These are phyloP conservation scores for Dicorynia guianensis DNA, from an alignment of 306 rosid genomes.

Conservation along the genomic window DNA sequence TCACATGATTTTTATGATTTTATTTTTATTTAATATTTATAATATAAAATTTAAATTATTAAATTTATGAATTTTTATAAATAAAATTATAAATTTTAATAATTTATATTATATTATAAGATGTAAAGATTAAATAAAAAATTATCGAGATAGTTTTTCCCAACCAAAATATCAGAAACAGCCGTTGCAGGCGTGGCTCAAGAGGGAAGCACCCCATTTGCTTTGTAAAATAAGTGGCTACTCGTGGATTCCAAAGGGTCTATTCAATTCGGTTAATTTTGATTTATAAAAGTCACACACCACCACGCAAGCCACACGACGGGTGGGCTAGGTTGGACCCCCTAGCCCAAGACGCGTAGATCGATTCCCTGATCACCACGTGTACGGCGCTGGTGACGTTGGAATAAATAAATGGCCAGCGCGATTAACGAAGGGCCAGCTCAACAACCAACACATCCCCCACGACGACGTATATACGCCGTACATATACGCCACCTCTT, in stretches of 20 bases:
- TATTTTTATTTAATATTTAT: too few species aligned
- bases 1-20: too few species aligned
- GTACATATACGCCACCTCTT: constrained; percentile 47
- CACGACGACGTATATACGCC: constrained; percentile 56
- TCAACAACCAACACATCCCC: constrained; percentile 63
- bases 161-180: too few species aligned
- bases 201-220: too few species aligned
- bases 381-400: constrained; percentile 52
- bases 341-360: constrained; percentile 45
- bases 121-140: too few species aligned
- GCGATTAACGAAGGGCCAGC: constrained; percentile 73
- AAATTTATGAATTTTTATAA: too few species aligned
- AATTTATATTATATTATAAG: too few species aligned
- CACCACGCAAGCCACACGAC: constrained; percentile 71
- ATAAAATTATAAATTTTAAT: too few species aligned
- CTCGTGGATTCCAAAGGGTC: constrained; percentile 38
- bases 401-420: constrained; percentile 62
- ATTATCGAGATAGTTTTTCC: too few species aligned
- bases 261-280: constrained; percentile 31
- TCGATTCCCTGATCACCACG: constrained; percentile 54
- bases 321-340: constrained; percentile 50
- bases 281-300: constrained; percentile 12
- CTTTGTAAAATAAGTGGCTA: constrained; percentile 31
- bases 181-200: too few species aligned
- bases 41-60: too few species aligned